Conservation (phyloP, 2,329 filamentous ascomycete genomes). For the Trichophyton mentagrophytes region DNA sequence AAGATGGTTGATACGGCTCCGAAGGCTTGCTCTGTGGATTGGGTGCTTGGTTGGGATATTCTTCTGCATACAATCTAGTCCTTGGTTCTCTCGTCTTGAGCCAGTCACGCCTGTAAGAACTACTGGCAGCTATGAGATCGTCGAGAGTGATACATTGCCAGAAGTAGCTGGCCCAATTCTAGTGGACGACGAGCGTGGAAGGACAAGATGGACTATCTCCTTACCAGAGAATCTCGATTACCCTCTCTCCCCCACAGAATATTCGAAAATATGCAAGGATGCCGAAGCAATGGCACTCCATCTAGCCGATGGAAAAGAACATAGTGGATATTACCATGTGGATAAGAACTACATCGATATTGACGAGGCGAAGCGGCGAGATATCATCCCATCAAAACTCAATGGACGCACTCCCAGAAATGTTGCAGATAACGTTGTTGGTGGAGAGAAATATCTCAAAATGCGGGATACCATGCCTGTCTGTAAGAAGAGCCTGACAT, state of each 20-base stretch:
- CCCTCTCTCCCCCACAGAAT: conserved; percentile 53
- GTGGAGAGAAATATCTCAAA: conserved; percentile 23
- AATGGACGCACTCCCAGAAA: neutral
- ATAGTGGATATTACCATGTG: conserved; percentile 42
- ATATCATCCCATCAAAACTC: conserved; percentile 42
- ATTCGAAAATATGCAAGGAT: conserved; percentile 55
- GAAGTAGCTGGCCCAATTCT: conserved; percentile 61
- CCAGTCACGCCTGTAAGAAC: conserved; percentile 91
- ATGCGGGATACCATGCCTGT: conserved; percentile 29
- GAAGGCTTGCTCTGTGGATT: conserved; percentile 46
- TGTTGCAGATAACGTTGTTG: conserved; percentile 16
- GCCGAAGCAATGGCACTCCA: conserved; percentile 52
- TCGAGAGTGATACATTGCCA: conserved; percentile 53
- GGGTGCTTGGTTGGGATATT: conserved; percentile 22
- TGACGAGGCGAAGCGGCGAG: conserved; percentile 52
- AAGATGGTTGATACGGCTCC: conserved; percentile 45
- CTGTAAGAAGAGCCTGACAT: conserved; percentile 63
- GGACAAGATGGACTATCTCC: conserved; percentile 65
- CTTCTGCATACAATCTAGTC: conserved; percentile 9
- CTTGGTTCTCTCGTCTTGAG: conserved; percentile 44
- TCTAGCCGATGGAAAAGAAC: conserved; percentile 39
- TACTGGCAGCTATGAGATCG: conserved; percentile 77
- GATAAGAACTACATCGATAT: conserved; percentile 66
- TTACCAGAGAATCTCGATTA: conserved; percentile 57
- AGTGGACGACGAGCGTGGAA: conserved; percentile 51